Base-by-base conservation (phyloP, 2,329 filamentous ascomycete genomes). In the Thelonectria discophora region DNA sequence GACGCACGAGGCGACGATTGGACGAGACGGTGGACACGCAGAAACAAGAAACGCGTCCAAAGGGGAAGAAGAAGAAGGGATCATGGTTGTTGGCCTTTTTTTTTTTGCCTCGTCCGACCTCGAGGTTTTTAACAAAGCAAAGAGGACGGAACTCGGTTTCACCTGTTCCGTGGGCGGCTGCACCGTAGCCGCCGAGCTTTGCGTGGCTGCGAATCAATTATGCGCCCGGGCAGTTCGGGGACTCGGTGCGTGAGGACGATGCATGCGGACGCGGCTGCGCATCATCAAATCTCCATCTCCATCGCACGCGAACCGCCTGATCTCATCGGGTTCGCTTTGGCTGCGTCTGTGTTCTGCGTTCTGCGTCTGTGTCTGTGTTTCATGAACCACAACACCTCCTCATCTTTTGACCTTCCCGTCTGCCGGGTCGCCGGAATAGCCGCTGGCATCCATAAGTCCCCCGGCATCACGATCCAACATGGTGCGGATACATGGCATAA, bases 121-220 rank as follows among this genome's bases (percentile, higher is more conserved):
- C 40, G 27, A 55, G 32, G 52, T n/a, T 43, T 55, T 60, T 55
- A 55, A 55, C 24, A 24, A 24, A 24, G 24, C 43, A 46, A 32
- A 9, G 13, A 4, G 11, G 5, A 13, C 47, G 48, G 39, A 24
- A 21, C 5, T 11, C 8, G 27, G 39, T 46, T 55, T 50, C 58
- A 55, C 52, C 43, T 18, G 27, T 48, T 50, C 15, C 57, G 24
- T 24, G n/a, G 24, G 24, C 24, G 24, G 24, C 24, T 45, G 51
- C 51, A 45, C n/a, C 45, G 51, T 55, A 55, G 40, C 46, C 49
- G 56, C 56, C 49, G 24, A 24, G 40, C 40, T 53, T 9, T 5
- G 8, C 17, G 24, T n/a, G n/a, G n/a, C n/a, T n/a, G n/a, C n/a
- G 7, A 24, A 4, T 4, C 4, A 24, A 24, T 4, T 24, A 24